phyloP scores from a whole-genome alignment of 2,329 filamentous ascomycete species.

The Thielaviopsis punctulata region DNA sequence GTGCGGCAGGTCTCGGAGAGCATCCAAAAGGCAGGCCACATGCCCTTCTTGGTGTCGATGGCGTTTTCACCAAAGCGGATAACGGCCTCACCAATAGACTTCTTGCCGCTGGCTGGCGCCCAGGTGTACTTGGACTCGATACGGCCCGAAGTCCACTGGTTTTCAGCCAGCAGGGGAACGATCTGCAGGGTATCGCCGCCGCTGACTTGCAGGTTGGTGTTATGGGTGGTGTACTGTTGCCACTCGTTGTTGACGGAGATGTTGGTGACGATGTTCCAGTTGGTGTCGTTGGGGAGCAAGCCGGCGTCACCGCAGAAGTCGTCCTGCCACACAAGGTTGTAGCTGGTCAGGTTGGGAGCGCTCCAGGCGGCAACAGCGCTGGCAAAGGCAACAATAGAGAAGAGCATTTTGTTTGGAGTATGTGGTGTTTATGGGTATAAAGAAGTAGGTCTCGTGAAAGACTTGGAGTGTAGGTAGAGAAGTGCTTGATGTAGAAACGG shows the following conservation, averaged over 20 bases:
- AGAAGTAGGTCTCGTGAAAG: not conserved
- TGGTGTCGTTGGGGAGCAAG: slow-evolving; percentile 18
- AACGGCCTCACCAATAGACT: slow-evolving; percentile 28
- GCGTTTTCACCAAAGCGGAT: slow-evolving; percentile 30
- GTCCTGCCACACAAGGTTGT: slow-evolving; percentile 26
- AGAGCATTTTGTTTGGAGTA: slow-evolving; percentile 1
- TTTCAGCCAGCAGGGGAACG: slow-evolving; percentile 25
- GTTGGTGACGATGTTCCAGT: slow-evolving; percentile 27
- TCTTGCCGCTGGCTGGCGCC: slow-evolving; percentile 27
- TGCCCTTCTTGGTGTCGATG: slow-evolving; percentile 29
- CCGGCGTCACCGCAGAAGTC: slow-evolving; percentile 24
- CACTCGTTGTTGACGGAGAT: slow-evolving; percentile 34
- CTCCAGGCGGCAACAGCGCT: slow-evolving; percentile 21
- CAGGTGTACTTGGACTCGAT: slow-evolving; percentile 33
- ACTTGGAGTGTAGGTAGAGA: not conserved
- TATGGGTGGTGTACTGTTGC: slow-evolving; percentile 30
- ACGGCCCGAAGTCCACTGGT: slow-evolving; percentile 36
- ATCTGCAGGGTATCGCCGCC: slow-evolving; percentile 34
- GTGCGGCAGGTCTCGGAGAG: slow-evolving; percentile 32
- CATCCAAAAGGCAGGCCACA: slow-evolving; percentile 44
- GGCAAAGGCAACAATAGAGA: slow-evolving; percentile 14
- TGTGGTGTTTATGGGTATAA: not conserved
- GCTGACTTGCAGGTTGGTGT: slow-evolving; percentile 31
- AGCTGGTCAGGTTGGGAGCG: slow-evolving; percentile 24
- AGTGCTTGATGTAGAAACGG: not conserved